Conservation (phyloP, 495 filamentous ascomycete species). For the Penicillium goetzii region DNA sequence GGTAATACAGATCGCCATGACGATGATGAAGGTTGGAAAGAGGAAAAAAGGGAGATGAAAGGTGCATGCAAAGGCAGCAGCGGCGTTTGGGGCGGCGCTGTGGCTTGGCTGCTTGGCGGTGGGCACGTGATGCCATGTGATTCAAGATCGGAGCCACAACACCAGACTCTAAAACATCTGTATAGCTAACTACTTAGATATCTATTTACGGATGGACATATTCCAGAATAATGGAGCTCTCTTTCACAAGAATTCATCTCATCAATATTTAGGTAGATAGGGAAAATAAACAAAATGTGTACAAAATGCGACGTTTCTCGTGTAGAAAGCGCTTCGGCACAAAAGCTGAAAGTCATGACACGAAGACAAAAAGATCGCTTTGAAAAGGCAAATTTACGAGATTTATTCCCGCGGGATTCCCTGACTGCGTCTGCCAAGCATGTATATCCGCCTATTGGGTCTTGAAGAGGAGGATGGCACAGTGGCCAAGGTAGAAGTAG, state of each 20-base stretch:
- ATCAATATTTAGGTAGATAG: conserved; percentile 5
- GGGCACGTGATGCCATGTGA: conserved; percentile 34
- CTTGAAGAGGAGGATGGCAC: conserved; percentile 98
- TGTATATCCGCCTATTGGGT: conserved; percentile 68
- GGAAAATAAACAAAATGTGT: conserved; percentile 15
- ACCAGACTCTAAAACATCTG: not conserved
- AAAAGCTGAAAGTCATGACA: conserved; percentile 15
- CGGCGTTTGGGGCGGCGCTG: conserved; percentile 29
- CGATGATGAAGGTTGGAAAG: conserved; percentile 9
- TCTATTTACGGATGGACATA: not conserved
- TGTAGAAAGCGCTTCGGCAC: conserved; percentile 14
- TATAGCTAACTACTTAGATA: not conserved
- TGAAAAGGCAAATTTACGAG: conserved; percentile 12
- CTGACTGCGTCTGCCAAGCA: not conserved
- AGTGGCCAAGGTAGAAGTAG: conserved; percentile 99
- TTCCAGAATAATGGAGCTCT: not conserved
- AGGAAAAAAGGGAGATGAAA: not conserved
- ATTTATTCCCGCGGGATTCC: not conserved
- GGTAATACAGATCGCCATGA: conserved; percentile 60
- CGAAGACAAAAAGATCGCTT: conserved; percentile 23
- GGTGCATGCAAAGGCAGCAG: conserved; percentile 30
- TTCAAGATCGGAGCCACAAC: conserved; percentile 4
- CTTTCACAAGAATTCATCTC: not conserved
- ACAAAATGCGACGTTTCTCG: conserved; percentile 20
- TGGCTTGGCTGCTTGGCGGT: conserved; percentile 35